These are phyloP conservation scores for Boletus mariae DNA, from an alignment of 1,284 basidiomycete species.

Conservation along the genomic window DNA sequence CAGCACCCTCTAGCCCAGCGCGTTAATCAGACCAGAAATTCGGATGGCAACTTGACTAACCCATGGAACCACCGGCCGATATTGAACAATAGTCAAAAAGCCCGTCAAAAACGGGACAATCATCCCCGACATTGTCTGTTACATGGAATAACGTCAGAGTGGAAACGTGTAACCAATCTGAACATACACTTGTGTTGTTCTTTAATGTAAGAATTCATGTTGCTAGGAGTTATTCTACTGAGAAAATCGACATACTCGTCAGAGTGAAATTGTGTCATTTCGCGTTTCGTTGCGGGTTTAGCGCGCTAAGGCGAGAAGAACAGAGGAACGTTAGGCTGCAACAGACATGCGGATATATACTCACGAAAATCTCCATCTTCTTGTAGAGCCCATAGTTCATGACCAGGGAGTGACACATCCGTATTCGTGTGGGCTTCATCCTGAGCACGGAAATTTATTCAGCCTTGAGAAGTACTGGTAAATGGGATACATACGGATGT, in stretches of 20 bases:
- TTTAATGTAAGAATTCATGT: slow-evolving; percentile 84
- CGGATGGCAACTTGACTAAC: slow-evolving; percentile 42
- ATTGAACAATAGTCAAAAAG: slow-evolving; percentile 99
- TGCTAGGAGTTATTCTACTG: slow-evolving; percentile 79
- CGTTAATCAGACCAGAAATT: slow-evolving; percentile 6
- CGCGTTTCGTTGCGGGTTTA: slow-evolving; percentile 97
- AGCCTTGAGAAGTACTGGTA: not conserved
- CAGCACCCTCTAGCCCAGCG: slow-evolving; percentile 80
- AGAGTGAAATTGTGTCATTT: slow-evolving; percentile 95
- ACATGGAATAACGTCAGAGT: not conserved
- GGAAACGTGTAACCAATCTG: not conserved
- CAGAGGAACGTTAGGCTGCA: not conserved
- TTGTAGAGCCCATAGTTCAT: slow-evolving; percentile 99
- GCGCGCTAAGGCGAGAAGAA: slow-evolving; percentile 63
- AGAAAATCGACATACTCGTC: slow-evolving; percentile 94
- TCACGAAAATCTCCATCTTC: slow-evolving; percentile 95
- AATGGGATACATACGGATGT: slow-evolving; percentile 56
- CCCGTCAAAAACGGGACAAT: slow-evolving; percentile 98
- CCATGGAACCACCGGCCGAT: slow-evolving; percentile 98
- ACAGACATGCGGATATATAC: slow-evolving; percentile 32
- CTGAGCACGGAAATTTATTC: slow-evolving; percentile 35
- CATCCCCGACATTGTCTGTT: slow-evolving; percentile 85
- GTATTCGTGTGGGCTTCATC: slow-evolving; percentile 96
- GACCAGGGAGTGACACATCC: slow-evolving; percentile 99
- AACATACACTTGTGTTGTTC: slow-evolving; percentile 93